These are phyloP conservation scores for Alternaria atra DNA, from an alignment of 2,329 filamentous ascomycete species.

Conservation along the genomic window DNA sequence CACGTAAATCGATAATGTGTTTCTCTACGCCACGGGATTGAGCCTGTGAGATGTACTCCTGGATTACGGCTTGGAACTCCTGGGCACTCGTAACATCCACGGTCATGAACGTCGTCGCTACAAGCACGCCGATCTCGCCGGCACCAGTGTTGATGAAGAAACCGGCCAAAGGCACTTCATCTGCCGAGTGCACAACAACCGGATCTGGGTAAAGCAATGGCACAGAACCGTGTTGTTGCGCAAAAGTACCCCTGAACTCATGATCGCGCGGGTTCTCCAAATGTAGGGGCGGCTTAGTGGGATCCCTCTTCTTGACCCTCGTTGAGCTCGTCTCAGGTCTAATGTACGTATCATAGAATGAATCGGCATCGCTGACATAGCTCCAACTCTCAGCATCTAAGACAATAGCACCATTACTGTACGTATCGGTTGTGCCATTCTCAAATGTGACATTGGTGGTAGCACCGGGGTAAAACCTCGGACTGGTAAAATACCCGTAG, in stretches of 20 bases:
- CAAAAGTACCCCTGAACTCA: constrained; percentile 32
- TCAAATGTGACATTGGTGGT: constrained; percentile 44
- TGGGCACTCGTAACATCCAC: constrained; percentile 24
- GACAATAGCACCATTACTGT: constrained; percentile 44
- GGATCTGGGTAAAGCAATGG: constrained; percentile 50
- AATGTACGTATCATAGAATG: constrained; percentile 53
- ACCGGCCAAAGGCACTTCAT: constrained; percentile 51
- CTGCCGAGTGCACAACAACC: constrained; percentile 43
- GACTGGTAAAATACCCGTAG: constrained; percentile 43
- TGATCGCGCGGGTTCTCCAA: constrained; percentile 42
- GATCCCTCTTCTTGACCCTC: constrained; percentile 37
- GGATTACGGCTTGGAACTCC: constrained; percentile 51
- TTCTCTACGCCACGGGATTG: constrained; percentile 62
- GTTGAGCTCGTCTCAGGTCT: constrained; percentile 17
- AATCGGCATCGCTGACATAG: constrained; percentile 45
- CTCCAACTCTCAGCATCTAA: constrained; percentile 37
- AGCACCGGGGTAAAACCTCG: constrained; percentile 45
- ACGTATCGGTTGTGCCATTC: constrained; percentile 46
- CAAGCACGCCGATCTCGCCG: constrained; percentile 59
- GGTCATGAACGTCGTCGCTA: constrained; percentile 54
- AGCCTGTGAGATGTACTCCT: constrained; percentile 59
- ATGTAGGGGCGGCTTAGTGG: constrained; percentile 35
- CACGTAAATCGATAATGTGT: constrained; percentile 70
- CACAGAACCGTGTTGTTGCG: constrained; percentile 29
- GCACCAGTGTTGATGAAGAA: constrained; percentile 56